Evolutionary conservation across 331 rosid species (phyloP).

Genomic region (Rosa hybrid): DNA sequence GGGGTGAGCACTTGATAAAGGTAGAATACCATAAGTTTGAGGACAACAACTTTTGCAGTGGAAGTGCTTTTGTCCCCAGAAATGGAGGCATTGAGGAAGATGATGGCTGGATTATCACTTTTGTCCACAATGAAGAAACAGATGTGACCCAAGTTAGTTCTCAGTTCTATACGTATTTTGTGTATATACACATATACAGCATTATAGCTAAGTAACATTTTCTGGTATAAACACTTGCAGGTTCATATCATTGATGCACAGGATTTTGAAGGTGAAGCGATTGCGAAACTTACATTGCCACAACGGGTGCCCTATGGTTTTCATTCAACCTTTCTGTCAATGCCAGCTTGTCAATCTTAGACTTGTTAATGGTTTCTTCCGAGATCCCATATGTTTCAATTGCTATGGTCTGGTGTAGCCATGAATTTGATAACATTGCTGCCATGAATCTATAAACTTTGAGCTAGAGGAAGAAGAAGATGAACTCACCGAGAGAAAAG

Average conservation of each 20-base stretch:
- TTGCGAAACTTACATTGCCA: slow-evolving; percentile 55
- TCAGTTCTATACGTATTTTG: background rate
- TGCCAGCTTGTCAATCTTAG: slow-evolving; percentile 3
- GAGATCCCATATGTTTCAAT: background rate
- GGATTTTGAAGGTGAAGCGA: slow-evolving; percentile 41
- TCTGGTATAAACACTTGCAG: slow-evolving; percentile 22
- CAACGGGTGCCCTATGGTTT: slow-evolving; percentile 74
- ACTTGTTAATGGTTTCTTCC: background rate
- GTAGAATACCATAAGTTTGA: slow-evolving; percentile 63
- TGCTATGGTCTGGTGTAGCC: background rate
- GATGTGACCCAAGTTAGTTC: slow-evolving; percentile 14
- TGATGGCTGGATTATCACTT: slow-evolving; percentile 75
- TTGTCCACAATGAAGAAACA: slow-evolving; percentile 51
- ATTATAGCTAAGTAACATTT: background rate
- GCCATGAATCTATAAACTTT: too few species aligned
- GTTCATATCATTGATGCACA: slow-evolving; percentile 54
- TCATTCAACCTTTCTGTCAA: slow-evolving; percentile 64
- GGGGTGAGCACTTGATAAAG: slow-evolving; percentile 12
- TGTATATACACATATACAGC: background rate
- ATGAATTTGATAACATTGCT: too few species aligned
- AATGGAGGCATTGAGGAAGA: slow-evolving; percentile 59
- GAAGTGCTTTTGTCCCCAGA: slow-evolving; percentile 56
- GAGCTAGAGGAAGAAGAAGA: too few species aligned
- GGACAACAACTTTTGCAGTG: slow-evolving; percentile 59
- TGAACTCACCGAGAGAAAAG: too few species aligned